phyloP scores from a whole-genome alignment of 1,284 basidiomycete species.

The Ceratobasidium sp. region DNA sequence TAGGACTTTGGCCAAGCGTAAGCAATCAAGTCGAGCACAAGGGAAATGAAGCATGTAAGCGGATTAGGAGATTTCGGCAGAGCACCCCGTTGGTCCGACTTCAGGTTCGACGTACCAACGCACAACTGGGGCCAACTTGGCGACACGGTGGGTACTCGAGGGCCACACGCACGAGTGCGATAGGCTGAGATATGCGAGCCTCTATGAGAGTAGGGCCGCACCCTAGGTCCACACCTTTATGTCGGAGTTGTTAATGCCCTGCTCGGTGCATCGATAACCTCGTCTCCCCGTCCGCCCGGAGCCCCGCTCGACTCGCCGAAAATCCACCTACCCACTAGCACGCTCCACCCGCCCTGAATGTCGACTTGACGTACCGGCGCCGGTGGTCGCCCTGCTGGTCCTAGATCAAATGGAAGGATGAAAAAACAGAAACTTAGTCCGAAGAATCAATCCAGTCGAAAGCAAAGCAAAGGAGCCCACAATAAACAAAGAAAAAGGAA shows the following conservation, averaged over 20 bases:
- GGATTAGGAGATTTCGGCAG: neutral
- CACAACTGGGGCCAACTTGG: neutral
- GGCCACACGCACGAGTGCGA: slow-evolving; percentile 6
- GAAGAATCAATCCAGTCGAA: no score
- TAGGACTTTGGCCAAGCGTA: neutral
- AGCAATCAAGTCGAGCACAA: neutral
- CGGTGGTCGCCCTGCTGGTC: neutral
- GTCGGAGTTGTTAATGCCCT: neutral
- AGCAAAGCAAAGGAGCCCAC: no score
- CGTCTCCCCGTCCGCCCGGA: neutral
- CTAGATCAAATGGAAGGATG: no score
- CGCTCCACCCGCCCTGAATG: neutral
- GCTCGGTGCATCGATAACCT: neutral
- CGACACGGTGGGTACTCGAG: slow-evolving; percentile 12
- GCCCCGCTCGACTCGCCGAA: neutral
- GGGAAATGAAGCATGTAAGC: neutral
- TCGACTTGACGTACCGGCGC: no score
- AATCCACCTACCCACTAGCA: neutral
- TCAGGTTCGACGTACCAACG: neutral
- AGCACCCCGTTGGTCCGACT: neutral
- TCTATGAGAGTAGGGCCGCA: slow-evolving; percentile 2
- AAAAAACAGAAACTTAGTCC: no score
- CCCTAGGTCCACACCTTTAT: slow-evolving; percentile 4
- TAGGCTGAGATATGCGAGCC: slow-evolving; percentile 14
- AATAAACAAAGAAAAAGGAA: no score